Percentiles rank a stretch among this genome's conserved stretches.
These are phyloP conservation scores for Populus simonii DNA, from an alignment of 345 rosid genomes.

Conservation along the genomic window DNA sequence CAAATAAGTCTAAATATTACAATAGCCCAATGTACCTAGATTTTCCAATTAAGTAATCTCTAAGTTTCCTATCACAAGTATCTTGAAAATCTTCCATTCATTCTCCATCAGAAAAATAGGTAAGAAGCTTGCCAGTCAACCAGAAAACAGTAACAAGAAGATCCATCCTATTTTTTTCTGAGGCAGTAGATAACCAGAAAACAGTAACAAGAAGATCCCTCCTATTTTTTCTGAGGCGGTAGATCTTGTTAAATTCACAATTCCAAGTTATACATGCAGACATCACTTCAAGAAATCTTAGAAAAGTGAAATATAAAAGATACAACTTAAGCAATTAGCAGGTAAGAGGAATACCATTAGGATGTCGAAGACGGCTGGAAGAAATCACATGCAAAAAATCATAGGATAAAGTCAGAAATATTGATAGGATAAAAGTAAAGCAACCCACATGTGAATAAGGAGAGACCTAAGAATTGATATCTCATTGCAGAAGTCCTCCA, in stretches of 20 bases:
- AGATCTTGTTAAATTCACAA: background rate
- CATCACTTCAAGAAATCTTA: background rate
- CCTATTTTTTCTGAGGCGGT: background rate
- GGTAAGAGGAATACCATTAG: slow-evolving; percentile 64
- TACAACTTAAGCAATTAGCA: background rate
- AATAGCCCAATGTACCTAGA: background rate
- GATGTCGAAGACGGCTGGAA: slow-evolving; percentile 93
- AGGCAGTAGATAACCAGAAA: background rate
- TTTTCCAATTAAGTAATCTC: background rate
- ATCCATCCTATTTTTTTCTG: background rate
- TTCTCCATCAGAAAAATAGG: background rate
- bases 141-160: background rate
- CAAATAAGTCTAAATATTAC: background rate
- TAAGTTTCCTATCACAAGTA: background rate
- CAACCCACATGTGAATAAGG: slow-evolving; percentile 19
- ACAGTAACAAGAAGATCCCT: background rate
- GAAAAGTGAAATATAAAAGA: background rate
- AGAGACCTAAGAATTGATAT: slow-evolving; percentile 88
- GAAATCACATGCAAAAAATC: slow-evolving; percentile 27
- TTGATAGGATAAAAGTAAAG: slow-evolving; percentile 16
- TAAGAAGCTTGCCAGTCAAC: background rate
- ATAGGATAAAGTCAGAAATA: slow-evolving; percentile 34
- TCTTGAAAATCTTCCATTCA: background rate
- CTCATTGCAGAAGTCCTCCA: slow-evolving; percentile 99
- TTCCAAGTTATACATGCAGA: background rate